Evolutionary conservation across 2,329 filamentous ascomycete species (phyloP), one percentile per base, ranked within the genome.

Genomic region (Tolypocladium tundrense): DNA sequence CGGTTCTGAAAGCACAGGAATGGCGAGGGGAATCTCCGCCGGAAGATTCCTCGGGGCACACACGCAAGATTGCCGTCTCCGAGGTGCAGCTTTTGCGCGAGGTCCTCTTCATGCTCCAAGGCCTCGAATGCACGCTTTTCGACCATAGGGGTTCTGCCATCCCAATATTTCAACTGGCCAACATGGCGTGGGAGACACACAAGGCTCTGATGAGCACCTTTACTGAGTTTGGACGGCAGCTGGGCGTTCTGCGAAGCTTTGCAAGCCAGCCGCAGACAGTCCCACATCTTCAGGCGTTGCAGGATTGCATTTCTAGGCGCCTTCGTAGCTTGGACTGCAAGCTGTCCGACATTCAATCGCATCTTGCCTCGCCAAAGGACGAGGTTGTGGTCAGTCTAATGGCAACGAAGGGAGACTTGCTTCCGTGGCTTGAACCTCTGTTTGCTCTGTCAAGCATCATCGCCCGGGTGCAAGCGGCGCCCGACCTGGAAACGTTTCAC

Each of bases 61-160:
- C 70, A 0, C 71, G 70, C 39, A 79, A 78, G 58, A 69, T 75
- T 0, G 65, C 72, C 1, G 75, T 93, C 7, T 83, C 88, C 0
- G 92, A 96, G 68, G 75, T 88, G 1, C 85, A 92, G 62, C 76
- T 86, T 13, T 75, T 92, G 33, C 84, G 91, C 53, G 91, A 97
- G 57, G 82, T 85, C 0, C 76, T 97, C 0, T 93, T 90, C 65
- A 95, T 97, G 90, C 79, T 97, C 0, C 83, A 85, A 57, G 92
- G 92, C 0, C 75, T 94, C 4, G 81, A 86, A 7, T 93, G 88
- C 2, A 87, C 85, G 1, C 68, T 96, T 1, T 96, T 92, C 65
- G 74, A 73, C 58, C 27, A 64, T 4, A 66, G 76, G 54, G 75
- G 73, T 16, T 62, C 68, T 8, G 75, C 76, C 0, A 68, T 72